Evolutionary conservation across 2,329 filamentous ascomycete genomes (phyloP).

Genomic region (Rhynchosporium secalis): DNA sequence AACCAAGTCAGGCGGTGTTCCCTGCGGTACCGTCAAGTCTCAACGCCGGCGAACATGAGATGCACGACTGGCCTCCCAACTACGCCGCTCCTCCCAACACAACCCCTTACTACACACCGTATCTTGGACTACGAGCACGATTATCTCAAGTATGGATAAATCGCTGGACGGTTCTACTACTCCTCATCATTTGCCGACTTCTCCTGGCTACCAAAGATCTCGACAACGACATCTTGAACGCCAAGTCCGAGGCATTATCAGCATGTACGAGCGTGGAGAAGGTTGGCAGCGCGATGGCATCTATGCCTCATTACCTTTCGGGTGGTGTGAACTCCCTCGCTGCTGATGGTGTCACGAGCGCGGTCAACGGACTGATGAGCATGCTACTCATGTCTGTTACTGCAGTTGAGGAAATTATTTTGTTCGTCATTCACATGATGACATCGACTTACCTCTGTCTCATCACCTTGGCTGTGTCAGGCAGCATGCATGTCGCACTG

Average conservation of each 20-base stretch:
- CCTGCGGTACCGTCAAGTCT: constrained; percentile 43
- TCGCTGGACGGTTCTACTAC: constrained; percentile 87
- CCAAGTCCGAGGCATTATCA: constrained; percentile 78
- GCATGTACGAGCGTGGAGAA: constrained; percentile 92
- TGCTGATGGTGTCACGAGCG: constrained; percentile 75
- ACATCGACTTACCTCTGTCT: constrained; percentile 89
- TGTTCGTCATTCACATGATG: constrained; percentile 91
- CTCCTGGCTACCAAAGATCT: constrained; percentile 74
- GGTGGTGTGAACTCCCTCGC: constrained; percentile 84
- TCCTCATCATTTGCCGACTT: constrained; percentile 81
- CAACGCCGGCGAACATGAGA: constrained; percentile 36
- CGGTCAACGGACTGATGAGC: constrained; percentile 76
- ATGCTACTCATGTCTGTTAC: constrained; percentile 78
- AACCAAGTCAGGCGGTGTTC: constrained; percentile 30
- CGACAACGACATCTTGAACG: constrained; percentile 71
- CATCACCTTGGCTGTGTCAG: constrained; percentile 78
- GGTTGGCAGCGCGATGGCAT: constrained; percentile 91
- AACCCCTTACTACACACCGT: constrained; percentile 76
- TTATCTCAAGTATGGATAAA: constrained; percentile 98
- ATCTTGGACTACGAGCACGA: constrained; percentile 84
- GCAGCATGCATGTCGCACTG: constrained; percentile 71
- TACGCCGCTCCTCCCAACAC: constrained; percentile 49
- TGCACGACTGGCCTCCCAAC: constrained; percentile 33
- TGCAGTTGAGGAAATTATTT: constrained; percentile 80
- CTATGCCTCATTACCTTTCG: constrained; percentile 95